Evolutionary conservation across 176 grass and related monocot species (phyloP), one percentile per base, ranked within the genome.

Genomic region (Hordeum marinum): DNA sequence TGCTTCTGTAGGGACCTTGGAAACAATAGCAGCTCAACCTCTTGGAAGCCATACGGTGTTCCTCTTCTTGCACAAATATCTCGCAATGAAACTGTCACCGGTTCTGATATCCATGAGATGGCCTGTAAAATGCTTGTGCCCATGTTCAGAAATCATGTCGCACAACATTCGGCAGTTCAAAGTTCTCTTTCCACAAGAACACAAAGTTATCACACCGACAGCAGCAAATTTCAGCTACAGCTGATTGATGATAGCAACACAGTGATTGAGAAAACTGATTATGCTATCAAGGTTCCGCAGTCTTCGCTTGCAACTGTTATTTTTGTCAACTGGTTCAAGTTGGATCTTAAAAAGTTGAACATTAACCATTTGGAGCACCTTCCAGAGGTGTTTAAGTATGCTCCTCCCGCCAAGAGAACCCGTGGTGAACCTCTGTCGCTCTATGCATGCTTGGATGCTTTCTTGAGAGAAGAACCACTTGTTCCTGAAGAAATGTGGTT

Each of bases 401-500:
- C 90, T 80, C 90, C 94, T 76, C 91, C 97, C 39, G 87, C 92
- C 26, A 99, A 99, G 89, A 90, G 97, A 86, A 99, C 93, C 81
- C 97, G 97, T 79, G 86, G 94, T 72, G 97, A 99, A 90, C 94
- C 97, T 68, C 84, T 99, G 55, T 99, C 97, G 1, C 91, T 99
- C 59, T 99, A 99, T 87, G 58, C 97, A 87, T 99, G 97, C 85
- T 86, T 99, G 64, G 97, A 99, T 96, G 97, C 94, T 80, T 99
- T 99, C 84, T 88, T 99, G 84, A 94, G 91, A 73, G 97, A 99
- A 84, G 97, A 99, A 76, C 97, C 97, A 68, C 88, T 99, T 77
- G 97, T 94, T 54, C 97, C 97, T 77, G 92, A 94, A 87, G 97
- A 99, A 67, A 99, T 99, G 97, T 99, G 97, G 97, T 99, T 92